Evolutionary conservation across 2,329 filamentous ascomycete genomes (phyloP).

Genomic region (Phoma sp.): DNA sequence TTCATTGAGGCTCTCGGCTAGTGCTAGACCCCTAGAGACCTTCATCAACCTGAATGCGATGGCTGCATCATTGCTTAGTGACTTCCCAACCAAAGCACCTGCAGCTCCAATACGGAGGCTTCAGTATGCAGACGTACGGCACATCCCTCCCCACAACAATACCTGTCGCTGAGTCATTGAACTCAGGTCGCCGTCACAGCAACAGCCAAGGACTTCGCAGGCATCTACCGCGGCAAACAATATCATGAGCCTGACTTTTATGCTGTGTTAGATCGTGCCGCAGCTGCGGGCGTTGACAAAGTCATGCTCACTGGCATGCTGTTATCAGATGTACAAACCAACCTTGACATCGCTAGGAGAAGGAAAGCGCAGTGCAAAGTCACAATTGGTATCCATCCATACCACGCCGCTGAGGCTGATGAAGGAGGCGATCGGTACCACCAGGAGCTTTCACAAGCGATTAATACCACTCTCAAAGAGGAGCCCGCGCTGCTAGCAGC

Average conservation of each 20-base stretch:
- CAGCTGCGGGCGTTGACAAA: conserved; percentile 52
- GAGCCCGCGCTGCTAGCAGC: conserved; percentile 48
- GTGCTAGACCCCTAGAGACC: background rate
- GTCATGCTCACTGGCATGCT: conserved; percentile 51
- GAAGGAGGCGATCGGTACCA: conserved; percentile 37
- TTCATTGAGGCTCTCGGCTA: background rate
- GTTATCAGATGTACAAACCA: conserved; percentile 50
- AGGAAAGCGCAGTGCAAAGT: conserved; percentile 48
- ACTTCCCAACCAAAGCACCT: background rate
- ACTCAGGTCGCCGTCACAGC: conserved; percentile 44
- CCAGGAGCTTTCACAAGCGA: conserved; percentile 26
- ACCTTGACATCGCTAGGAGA: conserved; percentile 29
- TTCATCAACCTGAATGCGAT: background rate
- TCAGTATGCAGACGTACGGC: conserved; percentile 18
- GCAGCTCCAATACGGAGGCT: conserved; percentile 6
- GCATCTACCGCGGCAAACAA: conserved; percentile 59
- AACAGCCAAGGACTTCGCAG: conserved; percentile 55
- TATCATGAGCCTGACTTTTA: conserved; percentile 57
- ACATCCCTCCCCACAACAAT: background rate
- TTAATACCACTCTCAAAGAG: conserved; percentile 26
- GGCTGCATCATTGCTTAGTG: conserved; percentile 7
- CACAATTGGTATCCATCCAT: conserved; percentile 61
- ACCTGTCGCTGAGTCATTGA: conserved; percentile 1
- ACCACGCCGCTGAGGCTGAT: conserved; percentile 57
- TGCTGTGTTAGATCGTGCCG: conserved; percentile 53